phyloP scores from a whole-genome alignment of 2,329 filamentous ascomycete genomes.

The Paracamarosporium sp. region DNA sequence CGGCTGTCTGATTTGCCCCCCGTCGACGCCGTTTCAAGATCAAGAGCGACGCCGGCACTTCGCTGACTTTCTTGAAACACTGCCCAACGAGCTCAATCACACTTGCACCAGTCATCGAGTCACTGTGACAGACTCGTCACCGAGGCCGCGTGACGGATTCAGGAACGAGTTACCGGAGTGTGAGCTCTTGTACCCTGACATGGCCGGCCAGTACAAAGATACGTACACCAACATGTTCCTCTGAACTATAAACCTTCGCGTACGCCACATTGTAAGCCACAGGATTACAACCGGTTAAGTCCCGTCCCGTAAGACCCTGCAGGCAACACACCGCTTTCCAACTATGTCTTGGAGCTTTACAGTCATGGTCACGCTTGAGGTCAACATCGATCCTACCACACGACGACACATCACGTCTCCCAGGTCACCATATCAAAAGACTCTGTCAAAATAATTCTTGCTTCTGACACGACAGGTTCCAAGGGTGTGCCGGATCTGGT shows the following conservation, averaged over 20 bases:
- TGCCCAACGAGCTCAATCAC: constrained; percentile 8
- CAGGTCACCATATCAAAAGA: not conserved
- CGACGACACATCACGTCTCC: not conserved
- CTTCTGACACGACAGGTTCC: no score
- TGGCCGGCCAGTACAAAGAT: not conserved
- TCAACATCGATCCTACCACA: not conserved
- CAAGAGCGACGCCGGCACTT: constrained; percentile 8
- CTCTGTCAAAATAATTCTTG: no score
- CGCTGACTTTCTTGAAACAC: not conserved
- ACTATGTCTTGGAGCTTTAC: not conserved
- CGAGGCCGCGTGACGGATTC: not conserved
- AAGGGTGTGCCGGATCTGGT: no score
- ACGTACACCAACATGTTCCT: not conserved
- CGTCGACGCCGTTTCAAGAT: constrained; percentile 1
- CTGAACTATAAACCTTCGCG: constrained; percentile 4
- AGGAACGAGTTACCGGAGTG: not conserved
- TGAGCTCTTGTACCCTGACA: not conserved
- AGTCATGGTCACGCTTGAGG: not conserved
- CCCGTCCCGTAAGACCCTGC: constrained; percentile 12
- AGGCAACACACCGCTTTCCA: not conserved
- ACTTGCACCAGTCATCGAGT: constrained; percentile 14
- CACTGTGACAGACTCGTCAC: constrained; percentile 19
- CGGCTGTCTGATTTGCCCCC: constrained; percentile 7
- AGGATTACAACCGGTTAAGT: constrained; percentile 6
- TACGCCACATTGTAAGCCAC: constrained; percentile 8